phyloP scores from a whole-genome alignment of 164 flowering plant genomes.

The Macadamia integrifolia region DNA sequence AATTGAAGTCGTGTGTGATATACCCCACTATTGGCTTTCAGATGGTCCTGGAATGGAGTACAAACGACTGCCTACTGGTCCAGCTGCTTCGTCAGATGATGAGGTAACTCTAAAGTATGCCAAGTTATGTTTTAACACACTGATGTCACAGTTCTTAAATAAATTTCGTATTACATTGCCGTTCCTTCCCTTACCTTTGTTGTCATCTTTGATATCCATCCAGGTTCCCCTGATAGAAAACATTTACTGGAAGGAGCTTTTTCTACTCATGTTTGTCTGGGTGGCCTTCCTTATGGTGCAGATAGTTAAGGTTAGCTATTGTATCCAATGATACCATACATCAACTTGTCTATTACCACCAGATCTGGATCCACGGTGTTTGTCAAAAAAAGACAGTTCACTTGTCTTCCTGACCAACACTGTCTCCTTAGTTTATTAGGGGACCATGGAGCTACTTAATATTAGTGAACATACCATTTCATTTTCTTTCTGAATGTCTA shows the following conservation, averaged over 20 bases:
- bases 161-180: background rate
- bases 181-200: background rate
- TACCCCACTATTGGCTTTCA: slow-evolving; percentile 20
- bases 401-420: background rate
- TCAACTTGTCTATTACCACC: background rate
- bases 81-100: slow-evolving; percentile 27
- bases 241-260: slow-evolving; percentile 55
- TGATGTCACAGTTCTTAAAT: background rate
- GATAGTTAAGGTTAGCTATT: slow-evolving; percentile 40
- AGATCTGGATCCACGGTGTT: background rate
- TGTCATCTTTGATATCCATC: background rate
- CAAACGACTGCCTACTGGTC: slow-evolving; percentile 42
- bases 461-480: background rate
- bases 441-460: background rate
- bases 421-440: background rate
- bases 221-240: slow-evolving; percentile 51
- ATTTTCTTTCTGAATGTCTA: background rate
- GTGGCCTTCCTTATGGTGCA: slow-evolving; percentile 59
- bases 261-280: slow-evolving; percentile 60
- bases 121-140: background rate
- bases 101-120: slow-evolving; percentile 22
- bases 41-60: slow-evolving; percentile 34
- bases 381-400: background rate
- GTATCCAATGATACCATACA: background rate
- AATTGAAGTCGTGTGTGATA: background rate